Evolutionary conservation across 2,329 filamentous ascomycete species (phyloP).

Genomic region (Chaetomium strumarium): DNA sequence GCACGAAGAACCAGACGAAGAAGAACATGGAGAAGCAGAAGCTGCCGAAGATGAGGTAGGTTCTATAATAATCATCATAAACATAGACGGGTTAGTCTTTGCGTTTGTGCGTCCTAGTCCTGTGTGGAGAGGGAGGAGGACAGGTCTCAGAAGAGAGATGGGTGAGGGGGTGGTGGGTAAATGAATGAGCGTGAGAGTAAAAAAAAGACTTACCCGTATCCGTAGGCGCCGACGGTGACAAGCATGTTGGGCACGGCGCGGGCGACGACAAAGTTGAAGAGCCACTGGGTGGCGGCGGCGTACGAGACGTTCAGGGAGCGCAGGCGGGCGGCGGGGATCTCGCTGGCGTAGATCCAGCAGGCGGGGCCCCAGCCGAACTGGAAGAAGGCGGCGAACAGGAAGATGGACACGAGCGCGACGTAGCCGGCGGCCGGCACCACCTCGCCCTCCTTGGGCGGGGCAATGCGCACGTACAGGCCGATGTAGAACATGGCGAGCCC

Average conservation of each 20-base stretch:
- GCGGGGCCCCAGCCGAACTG: constrained; percentile 60
- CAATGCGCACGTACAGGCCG: constrained; percentile 56
- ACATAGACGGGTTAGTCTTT: background rate
- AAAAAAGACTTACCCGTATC: constrained; percentile 33
- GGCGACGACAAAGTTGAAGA: constrained; percentile 65
- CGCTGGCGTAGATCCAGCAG: constrained; percentile 50
- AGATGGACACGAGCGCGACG: constrained; percentile 59
- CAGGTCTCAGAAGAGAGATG: background rate
- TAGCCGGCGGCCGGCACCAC: constrained; percentile 56
- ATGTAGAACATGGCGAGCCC: constrained; percentile 60
- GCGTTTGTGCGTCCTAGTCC: background rate
- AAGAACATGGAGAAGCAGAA: constrained; percentile 60
- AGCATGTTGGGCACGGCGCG: constrained; percentile 59
- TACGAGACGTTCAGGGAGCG: constrained; percentile 58
- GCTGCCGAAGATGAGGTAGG: constrained; percentile 58
- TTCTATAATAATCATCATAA: constrained; percentile 21
- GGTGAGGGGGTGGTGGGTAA: no score
- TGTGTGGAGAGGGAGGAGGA: background rate
- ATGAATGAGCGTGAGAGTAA: no score
- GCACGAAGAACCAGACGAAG: constrained; percentile 56
- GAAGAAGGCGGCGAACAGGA: constrained; percentile 53
- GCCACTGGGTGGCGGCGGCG: constrained; percentile 60
- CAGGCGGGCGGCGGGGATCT: constrained; percentile 59
- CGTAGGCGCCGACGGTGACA: constrained; percentile 35
- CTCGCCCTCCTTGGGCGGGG: constrained; percentile 43